These are phyloP conservation scores for Trametes gibbosa DNA, from an alignment of 768 basidiomycete species.

Conservation along the genomic window DNA sequence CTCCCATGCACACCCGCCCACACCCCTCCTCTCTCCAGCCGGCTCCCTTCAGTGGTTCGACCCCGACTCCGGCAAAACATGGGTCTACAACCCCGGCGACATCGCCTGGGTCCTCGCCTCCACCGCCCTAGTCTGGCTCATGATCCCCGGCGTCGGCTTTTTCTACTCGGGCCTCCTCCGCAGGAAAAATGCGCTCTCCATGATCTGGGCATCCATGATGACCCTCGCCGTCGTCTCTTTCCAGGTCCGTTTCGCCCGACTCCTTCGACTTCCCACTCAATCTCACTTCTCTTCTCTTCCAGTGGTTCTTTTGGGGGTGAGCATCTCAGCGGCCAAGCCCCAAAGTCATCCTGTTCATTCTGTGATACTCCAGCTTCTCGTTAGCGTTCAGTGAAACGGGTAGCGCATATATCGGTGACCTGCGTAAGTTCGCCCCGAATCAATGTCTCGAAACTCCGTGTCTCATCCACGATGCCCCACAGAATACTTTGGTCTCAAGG, in stretches of 20 bases:
- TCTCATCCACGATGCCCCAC: neutral
- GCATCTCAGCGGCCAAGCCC: neutral
- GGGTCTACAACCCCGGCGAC: slow-evolving; percentile 59
- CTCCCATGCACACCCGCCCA: neutral
- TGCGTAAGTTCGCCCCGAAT: slow-evolving; percentile 49
- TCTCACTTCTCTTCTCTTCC: too few species aligned
- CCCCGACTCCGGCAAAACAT: slow-evolving; percentile 20
- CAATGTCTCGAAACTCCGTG: neutral
- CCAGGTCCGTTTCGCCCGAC: slow-evolving; percentile 63
- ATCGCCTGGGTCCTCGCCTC: slow-evolving; percentile 69
- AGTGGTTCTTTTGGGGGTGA: slow-evolving; percentile 97
- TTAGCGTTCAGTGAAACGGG: slow-evolving; percentile 77
- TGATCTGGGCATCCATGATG: slow-evolving; percentile 82
- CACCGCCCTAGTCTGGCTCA: slow-evolving; percentile 76
- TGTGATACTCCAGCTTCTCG: slow-evolving; percentile 48
- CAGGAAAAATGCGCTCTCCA: slow-evolving; percentile 89
- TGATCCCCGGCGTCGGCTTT: slow-evolving; percentile 69
- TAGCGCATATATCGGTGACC: slow-evolving; percentile 75
- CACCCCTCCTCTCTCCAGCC: slow-evolving; percentile 6
- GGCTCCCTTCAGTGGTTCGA: slow-evolving; percentile 25
- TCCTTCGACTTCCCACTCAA: too few species aligned
- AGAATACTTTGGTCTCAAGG: slow-evolving; percentile 83
- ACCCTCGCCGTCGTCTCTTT: slow-evolving; percentile 78
- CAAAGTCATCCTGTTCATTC: neutral
- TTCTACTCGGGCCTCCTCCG: slow-evolving; percentile 91